Conservation (phyloP, 1,284 basidiomycete genomes). For the Testicularia cyperi region DNA sequence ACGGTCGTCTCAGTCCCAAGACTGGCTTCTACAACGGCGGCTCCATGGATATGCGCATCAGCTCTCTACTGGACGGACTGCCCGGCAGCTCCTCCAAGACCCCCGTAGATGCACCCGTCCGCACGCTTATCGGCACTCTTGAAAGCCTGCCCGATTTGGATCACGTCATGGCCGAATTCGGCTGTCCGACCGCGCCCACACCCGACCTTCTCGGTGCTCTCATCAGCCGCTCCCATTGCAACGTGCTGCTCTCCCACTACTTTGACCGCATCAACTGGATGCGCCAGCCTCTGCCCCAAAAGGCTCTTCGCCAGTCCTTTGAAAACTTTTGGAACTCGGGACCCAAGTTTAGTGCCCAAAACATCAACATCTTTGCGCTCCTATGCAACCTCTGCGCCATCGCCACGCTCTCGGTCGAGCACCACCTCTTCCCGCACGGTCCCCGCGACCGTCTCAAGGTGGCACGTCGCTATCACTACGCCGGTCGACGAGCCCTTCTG, state of each 20-base stretch:
- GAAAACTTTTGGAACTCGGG: conserved; percentile 38
- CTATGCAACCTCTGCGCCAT: conserved; percentile 42
- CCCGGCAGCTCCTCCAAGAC: conserved; percentile 29
- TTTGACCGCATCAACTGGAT: conserved; percentile 54
- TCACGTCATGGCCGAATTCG: conserved; percentile 45
- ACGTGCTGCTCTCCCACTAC: conserved; percentile 43
- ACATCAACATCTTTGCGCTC: conserved; percentile 50
- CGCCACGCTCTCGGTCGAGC: conserved; percentile 25
- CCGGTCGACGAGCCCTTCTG: conserved; percentile 33
- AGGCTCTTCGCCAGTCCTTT: conserved; percentile 30
- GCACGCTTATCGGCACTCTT: conserved; percentile 26
- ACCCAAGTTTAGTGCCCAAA: conserved; percentile 39
- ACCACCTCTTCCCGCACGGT: conserved; percentile 19
- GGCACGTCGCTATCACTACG: conserved; percentile 35
- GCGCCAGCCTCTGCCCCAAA: conserved; percentile 44
- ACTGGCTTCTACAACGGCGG: conserved; percentile 41
- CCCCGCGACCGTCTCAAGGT: conserved; percentile 32
- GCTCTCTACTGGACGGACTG: conserved; percentile 39
- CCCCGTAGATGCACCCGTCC: conserved; percentile 27
- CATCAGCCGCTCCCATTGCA: conserved; percentile 30
- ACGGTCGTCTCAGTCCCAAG: conserved; percentile 36
- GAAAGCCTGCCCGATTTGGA: conserved; percentile 40
- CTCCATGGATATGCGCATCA: conserved; percentile 45
- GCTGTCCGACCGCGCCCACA: conserved; percentile 29
- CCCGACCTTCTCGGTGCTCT: conserved; percentile 36